Base-by-base conservation (phyloP, 805 yeast genomes). In the Yamadazyma olivae region DNA sequence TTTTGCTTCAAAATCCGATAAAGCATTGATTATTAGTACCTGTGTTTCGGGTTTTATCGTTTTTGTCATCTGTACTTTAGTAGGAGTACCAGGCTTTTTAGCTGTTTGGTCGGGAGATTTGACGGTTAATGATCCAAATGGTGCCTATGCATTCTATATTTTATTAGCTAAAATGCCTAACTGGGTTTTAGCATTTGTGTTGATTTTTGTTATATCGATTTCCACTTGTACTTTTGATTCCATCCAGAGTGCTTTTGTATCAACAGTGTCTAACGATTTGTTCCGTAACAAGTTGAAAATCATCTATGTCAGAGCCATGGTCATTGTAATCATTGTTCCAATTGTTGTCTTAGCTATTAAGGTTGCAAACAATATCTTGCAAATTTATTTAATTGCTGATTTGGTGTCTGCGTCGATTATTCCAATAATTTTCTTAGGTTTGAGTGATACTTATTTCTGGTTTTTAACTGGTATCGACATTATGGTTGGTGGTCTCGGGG, bases 141-240 rank as follows among this genome's bases (percentile, higher is more conserved):
- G 93, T 1, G 70, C 71, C 30, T 75, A 79, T 44, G 84, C 93
- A 0, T 83, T 90, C 48, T 90, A 77, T 64, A 64, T 83, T 43
- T 67, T 90, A 41, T 64, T 90, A 41, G 65, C 78, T 13, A 67
- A 77, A 39, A 77, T 89, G 80, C 91, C 95, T 5, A 71, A 75
- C 13, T 89, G 97, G 96, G 77, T 89, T 7, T 74, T 83, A 46
- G 96, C 91, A 1, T 80, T 90, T 52, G 81, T 87, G 6, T 62
- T 90, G 39, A 84, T 89, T 14, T 86, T 89, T 53, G 68, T 78
- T 22, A 75, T 83, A 27, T 66, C 81, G 24, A 66, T 90, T 43
- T 85, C 95, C 5, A 86, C 95, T 0, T 89, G 95, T 55, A 84
- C 96, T 0, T 78, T 89, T 59, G 97, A 88, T 57, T 83, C 95